Evolutionary conservation across 192 early-diverging fungal species (phyloP), one percentile per base, ranked within the genome.

Genomic region (Dimargaris cristalligena): DNA sequence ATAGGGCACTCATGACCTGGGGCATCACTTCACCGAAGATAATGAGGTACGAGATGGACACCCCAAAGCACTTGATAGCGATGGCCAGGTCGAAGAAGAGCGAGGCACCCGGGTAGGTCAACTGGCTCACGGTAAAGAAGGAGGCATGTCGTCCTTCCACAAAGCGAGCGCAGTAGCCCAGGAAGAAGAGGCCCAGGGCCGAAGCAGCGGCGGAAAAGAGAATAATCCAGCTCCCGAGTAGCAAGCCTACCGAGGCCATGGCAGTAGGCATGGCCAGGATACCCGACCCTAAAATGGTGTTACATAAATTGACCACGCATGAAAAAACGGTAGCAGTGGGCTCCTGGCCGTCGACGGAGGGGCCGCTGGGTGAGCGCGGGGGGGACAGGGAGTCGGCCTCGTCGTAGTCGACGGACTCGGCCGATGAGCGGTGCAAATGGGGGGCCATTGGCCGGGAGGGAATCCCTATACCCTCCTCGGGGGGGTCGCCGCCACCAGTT

Each of bases 1-100:
- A 65, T 31, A 78, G 47, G 1, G 72, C 70, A 6, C 49, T 60
- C 11, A 66, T 64, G 47, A 88, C 83, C 46, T 81, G 78, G 3
- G 87, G 87, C 82, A 98, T 89, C 58, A 97, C 67, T 51, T 94
- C 91, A 60, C 94, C 91, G 62, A 89, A 84, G 52, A 99, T 94
- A 44, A 99, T 90, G 33, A 99, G 67, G 64, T 99, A 99, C 3
- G 87, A 90, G 35, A 96, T 81, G 22, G 84, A 82, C 22, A 97
- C 96, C 32, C 94, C 94, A 76, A 99, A 99, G 63, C 96, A 99
- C 63, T 99, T 99, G 65, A 99, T 78, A 4, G 94, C 91, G 67
- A 99, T 96, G n/a, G 96, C 94, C 20, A 84, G 49, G 62, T 99
- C 96, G 61, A 99, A 96, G 47, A 80, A 82, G 10, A 92, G 73